Evolutionary conservation across 768 basidiomycete genomes (phyloP), one percentile per base, ranked within the genome.

Genomic region (Suillus lakei): DNA sequence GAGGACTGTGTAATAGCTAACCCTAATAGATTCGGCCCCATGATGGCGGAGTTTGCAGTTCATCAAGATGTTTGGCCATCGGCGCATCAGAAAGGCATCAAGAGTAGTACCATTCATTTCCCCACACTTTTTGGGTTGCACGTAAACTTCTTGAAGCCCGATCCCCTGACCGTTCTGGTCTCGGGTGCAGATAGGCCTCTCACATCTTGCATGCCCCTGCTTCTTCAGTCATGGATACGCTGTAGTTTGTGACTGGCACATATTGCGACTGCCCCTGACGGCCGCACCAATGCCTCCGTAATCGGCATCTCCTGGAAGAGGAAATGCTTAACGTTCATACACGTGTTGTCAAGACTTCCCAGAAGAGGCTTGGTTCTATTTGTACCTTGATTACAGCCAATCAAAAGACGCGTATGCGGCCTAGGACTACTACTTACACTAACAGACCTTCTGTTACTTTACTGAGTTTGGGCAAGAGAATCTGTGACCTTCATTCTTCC

Each of bases 371-470:
- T 18, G 38, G 26, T 59, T 59, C 58, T 41, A 59, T 41, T 36
- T 41, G 58, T 59, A 28, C 39, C 58, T 59, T 59, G 58, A 59
- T 59, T 28, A 28, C 34, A 58, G 56, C 56, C 23, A 58, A 58
- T 58, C 38, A 39, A 9, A 30, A 30, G 28, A 51, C 28, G 23
- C 15, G 55, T 18, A 38, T 38, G 55, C 16, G 23, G 36, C 1
- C 8, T 16, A 38, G 55, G 9, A 38, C 23, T 18, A 50, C 15
- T 1, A 26, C 23, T 48, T 26, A 51, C 50, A 51, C 50, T 51
- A 26, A 7, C 26, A 26, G 26, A 16, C 8, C 32, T 23, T 56
- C 36, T 56, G 15, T 26, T 15, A 56, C 36, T 38, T 26, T 56
- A 10, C 34, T 38, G 1, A 8, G 23, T 54, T 54, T 56, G 55